Percentiles rank a stretch among this genome's conserved stretches.
These are phyloP conservation scores for Arthrobotrys megalospora DNA, from an alignment of 2,329 filamentous ascomycete species.

Conservation along the genomic window DNA sequence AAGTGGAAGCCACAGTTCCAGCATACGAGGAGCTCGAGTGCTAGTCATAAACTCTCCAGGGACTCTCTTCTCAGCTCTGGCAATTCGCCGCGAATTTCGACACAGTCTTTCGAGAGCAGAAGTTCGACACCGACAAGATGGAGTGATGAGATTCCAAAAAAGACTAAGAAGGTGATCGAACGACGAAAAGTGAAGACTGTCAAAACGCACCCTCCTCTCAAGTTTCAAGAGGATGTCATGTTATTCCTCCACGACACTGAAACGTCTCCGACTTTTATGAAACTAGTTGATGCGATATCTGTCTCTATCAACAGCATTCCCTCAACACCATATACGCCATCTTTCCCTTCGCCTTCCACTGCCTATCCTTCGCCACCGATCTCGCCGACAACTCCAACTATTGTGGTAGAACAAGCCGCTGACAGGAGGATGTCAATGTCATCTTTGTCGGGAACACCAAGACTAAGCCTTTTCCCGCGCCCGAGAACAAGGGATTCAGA, in stretches of 20 bases:
- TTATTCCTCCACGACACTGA: constrained; percentile 52
- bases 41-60: constrained; percentile 44
- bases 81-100: constrained; percentile 49
- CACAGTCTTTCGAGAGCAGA: constrained; percentile 58
- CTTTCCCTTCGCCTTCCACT: constrained; percentile 51
- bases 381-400: constrained; percentile 59
- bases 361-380: constrained; percentile 60
- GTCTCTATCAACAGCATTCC: constrained; percentile 54
- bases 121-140: constrained; percentile 57
- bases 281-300: constrained; percentile 55
- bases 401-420: constrained; percentile 50
- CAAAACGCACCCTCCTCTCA: constrained; percentile 49
- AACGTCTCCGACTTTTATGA: constrained; percentile 56
- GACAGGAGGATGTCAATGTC: constrained; percentile 50
- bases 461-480: constrained; percentile 58
- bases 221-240: constrained; percentile 61
- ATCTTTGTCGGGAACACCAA: constrained; percentile 33
- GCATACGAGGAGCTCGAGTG: constrained; percentile 42
- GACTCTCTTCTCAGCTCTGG: constrained; percentile 46
- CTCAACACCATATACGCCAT: constrained; percentile 51
- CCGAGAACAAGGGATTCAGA: constrained; percentile 54
- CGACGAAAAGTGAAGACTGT: constrained; percentile 55
- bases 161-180: constrained; percentile 56
- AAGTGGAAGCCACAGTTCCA: constrained; percentile 59
- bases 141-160: constrained; percentile 59